Percentiles rank a stretch among this genome's conserved stretches.
These are phyloP conservation scores for Hibiscus syriacus DNA, from an alignment of 345 rosid genomes.

Conservation along the genomic window DNA sequence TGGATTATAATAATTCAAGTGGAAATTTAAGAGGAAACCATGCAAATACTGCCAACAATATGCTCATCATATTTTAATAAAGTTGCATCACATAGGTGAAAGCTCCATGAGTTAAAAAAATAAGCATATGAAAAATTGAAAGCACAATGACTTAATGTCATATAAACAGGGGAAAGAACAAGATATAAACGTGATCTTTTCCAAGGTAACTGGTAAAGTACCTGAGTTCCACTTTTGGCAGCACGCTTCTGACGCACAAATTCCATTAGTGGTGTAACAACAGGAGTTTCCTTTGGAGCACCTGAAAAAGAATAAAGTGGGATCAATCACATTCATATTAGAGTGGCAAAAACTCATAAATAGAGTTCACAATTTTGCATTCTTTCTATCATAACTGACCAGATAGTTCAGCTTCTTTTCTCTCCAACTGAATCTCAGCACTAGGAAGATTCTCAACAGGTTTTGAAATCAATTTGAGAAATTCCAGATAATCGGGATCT, in stretches of 20 bases:
- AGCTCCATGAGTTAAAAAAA: neutral
- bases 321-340: neutral
- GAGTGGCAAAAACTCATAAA: neutral
- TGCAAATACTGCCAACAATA: neutral
- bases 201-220: constrained; percentile 15
- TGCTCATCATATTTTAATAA: neutral
- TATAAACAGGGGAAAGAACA: neutral
- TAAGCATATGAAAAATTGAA: neutral
- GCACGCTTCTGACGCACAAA: constrained; percentile 72
- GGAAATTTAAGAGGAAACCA: neutral
- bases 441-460: constrained; percentile 62
- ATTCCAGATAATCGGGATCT: constrained; percentile 69
- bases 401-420: constrained; percentile 57
- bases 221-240: constrained; percentile 49
- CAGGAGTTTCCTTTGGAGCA: constrained; percentile 34
- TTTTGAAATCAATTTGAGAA: constrained; percentile 53
- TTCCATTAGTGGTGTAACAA: constrained; percentile 76
- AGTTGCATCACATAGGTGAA: neutral
- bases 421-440: constrained; percentile 59
- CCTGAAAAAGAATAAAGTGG: constrained; percentile 24
- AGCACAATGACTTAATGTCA: neutral
- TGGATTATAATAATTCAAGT: neutral
- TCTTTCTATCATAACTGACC: constrained; percentile 27
- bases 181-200: neutral
- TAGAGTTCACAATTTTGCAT: neutral